Base-by-base conservation (phyloP, 2,329 filamentous ascomycete genomes). In the Fusarium napiforme region DNA sequence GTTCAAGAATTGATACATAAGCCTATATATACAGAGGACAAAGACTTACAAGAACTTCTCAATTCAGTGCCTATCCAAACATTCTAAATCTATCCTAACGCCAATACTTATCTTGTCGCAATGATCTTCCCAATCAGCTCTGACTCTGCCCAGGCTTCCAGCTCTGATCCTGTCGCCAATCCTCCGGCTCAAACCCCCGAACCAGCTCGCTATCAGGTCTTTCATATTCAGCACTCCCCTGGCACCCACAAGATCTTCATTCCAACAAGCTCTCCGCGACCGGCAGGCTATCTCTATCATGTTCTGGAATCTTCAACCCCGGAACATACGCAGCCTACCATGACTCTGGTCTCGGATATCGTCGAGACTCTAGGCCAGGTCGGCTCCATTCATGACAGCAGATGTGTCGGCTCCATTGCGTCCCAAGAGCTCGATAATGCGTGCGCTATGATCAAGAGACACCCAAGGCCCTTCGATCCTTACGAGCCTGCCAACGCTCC, bases 331-430 rank as follows among this genome's bases (percentile, higher is more conserved):
- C 53, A 69, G 19, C 49, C 58, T 16, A 7, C 40, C n/a, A 57
- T 74, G 39, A 37, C 69, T 39, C 60, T 59, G 18, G 39, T 64
- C 26, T 57, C 62, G 49, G 70, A 75, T 42, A 37, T 58, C 5
- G 39, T 71, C 21, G 40, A 32, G 23, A 53, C 61, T 9, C 30
- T 60, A 11, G 49, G 63, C 9, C 47, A 69, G 8, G 56, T 75
- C 28, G 69, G 66, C 15, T 7, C 58, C 9, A 56, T 77, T 30
- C 58, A 71, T 16, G 56, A 64, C 28, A 67, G 65, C 47, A 60
- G 46, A 18, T 60, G 64, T 14, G 64, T 79, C 16, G 75, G 78
- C n/a, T 74, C 72, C 16, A 65, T 79, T 16, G 59, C 73, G 28
- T 58, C 68, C 10, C 46, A 67, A 11, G 63, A 74, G 21, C 36